Evolutionary conservation across 768 basidiomycete genomes (phyloP).

Genomic region (Phanerodontia chrysosporium): DNA sequence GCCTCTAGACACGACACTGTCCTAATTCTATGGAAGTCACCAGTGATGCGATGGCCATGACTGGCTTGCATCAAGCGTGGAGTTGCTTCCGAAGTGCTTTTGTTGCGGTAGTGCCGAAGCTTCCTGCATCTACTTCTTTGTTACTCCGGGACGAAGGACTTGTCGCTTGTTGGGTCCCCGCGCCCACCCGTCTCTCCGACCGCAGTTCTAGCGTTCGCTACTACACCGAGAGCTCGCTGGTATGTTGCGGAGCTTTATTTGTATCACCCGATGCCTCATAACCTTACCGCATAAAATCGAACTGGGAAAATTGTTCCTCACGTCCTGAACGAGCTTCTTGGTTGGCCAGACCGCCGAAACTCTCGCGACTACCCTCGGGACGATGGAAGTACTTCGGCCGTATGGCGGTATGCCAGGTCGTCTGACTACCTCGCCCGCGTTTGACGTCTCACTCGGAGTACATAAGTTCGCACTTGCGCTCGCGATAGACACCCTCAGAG

Average conservation of each 20-base stretch:
- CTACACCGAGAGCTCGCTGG: too few species aligned
- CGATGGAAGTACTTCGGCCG: background rate
- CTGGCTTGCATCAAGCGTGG: background rate
- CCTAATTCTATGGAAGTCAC: background rate
- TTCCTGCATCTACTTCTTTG: background rate
- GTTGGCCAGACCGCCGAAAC: too few species aligned
- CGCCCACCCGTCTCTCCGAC: too few species aligned
- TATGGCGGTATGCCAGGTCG: background rate
- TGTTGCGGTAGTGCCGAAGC: background rate
- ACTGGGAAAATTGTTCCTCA: too few species aligned
- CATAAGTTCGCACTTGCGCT: background rate
- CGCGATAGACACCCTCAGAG: background rate
- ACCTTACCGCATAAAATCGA: too few species aligned
- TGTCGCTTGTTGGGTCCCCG: background rate
- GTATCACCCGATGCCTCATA: too few species aligned
- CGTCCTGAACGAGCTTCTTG: too few species aligned
- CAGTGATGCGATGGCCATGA: background rate
- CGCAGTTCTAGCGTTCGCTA: too few species aligned
- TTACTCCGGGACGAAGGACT: background rate
- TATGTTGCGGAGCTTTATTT: too few species aligned
- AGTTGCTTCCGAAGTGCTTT: background rate
- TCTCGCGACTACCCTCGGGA: too few species aligned
- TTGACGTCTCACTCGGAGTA: background rate
- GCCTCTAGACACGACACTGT: background rate
- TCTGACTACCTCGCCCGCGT: background rate